Percentiles rank a stretch among this genome's conserved stretches.
Conservation (phyloP, 2,329 filamentous ascomycete genomes). For the Penicillium sp. region DNA sequence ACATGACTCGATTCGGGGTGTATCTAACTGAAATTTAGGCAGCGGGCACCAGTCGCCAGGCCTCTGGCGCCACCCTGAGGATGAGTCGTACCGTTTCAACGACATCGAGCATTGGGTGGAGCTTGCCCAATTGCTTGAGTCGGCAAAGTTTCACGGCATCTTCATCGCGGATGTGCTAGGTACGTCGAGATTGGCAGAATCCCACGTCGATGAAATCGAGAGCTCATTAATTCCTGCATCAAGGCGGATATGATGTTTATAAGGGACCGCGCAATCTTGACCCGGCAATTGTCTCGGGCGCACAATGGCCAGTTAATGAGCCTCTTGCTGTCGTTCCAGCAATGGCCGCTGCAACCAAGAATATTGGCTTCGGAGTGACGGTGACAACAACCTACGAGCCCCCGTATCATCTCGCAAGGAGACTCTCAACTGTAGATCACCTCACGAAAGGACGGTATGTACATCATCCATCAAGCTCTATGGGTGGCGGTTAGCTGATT, state of each 20-base stretch:
- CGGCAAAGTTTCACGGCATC: slow-evolving; percentile 66
- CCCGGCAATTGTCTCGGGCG: slow-evolving; percentile 63
- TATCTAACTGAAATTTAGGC: slow-evolving; percentile 32
- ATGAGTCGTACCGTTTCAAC: slow-evolving; percentile 65
- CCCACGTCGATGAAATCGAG: slow-evolving; percentile 14
- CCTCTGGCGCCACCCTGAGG: slow-evolving; percentile 66
- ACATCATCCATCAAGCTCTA: too few species aligned
- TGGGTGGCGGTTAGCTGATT: slow-evolving; percentile 2
- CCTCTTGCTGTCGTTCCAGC: slow-evolving; percentile 65
- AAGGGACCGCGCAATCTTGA: slow-evolving; percentile 63
- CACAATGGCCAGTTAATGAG: slow-evolving; percentile 74
- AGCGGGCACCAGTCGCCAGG: slow-evolving; percentile 60
- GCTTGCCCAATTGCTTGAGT: slow-evolving; percentile 62
- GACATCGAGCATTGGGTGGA: slow-evolving; percentile 64
- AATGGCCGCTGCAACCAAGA: slow-evolving; percentile 69
- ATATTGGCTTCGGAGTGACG: slow-evolving; percentile 70
- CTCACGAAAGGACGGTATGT: slow-evolving; percentile 63
- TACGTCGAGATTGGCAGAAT: slow-evolving; percentile 22
- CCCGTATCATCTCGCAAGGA: slow-evolving; percentile 67
- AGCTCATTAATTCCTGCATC: slow-evolving; percentile 1
- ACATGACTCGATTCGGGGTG: too few species aligned
- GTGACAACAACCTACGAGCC: slow-evolving; percentile 70
- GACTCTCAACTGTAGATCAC: slow-evolving; percentile 70
- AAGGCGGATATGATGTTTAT: slow-evolving; percentile 70
- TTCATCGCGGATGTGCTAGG: slow-evolving; percentile 69